Percentiles rank a stretch among this genome's conserved stretches.
phyloP scores from a whole-genome alignment of 2,329 filamentous ascomycete species.

The Pseudomassariella vexata region DNA sequence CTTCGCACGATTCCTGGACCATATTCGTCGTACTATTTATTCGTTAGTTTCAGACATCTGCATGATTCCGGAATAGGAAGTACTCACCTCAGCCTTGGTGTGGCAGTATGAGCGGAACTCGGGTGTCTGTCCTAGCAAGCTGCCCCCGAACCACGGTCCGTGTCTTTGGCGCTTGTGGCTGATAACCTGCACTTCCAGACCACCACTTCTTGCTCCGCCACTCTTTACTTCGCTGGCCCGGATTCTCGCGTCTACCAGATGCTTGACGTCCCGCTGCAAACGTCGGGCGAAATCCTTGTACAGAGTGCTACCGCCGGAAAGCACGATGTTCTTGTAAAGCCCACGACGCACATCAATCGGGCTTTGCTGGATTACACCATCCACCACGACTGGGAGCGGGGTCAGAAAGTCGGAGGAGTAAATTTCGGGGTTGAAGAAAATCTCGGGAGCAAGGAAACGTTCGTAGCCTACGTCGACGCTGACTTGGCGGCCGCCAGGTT shows the following conservation, averaged over 20 bases:
- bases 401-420: slow-evolving; percentile 98
- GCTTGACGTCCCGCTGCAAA: slow-evolving; percentile 94
- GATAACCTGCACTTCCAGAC: slow-evolving; percentile 93
- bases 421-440: slow-evolving; percentile 99
- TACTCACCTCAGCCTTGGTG: slow-evolving; percentile 68
- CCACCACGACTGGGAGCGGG: slow-evolving; percentile 87
- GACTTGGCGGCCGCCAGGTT: slow-evolving; percentile 79
- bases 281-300: slow-evolving; percentile 98
- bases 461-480: slow-evolving; percentile 94
- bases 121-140: slow-evolving; percentile 90
- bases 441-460: slow-evolving; percentile 94
- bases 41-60: slow-evolving; percentile 4
- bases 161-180: slow-evolving; percentile 96
- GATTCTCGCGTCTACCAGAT: slow-evolving; percentile 89
- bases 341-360: slow-evolving; percentile 96
- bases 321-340: slow-evolving; percentile 98
- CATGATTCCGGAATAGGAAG: neutral
- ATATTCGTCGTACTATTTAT: slow-evolving; percentile 78
- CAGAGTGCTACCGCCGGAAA: slow-evolving; percentile 92
- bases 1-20: slow-evolving; percentile 91
- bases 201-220: slow-evolving; percentile 87
- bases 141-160: slow-evolving; percentile 97
- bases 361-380: slow-evolving; percentile 93
- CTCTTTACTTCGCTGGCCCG: slow-evolving; percentile 86
- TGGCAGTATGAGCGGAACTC: slow-evolving; percentile 99